Base-by-base conservation (phyloP, 2,329 filamentous ascomycete genomes). In the Magnaporthales sp. region DNA sequence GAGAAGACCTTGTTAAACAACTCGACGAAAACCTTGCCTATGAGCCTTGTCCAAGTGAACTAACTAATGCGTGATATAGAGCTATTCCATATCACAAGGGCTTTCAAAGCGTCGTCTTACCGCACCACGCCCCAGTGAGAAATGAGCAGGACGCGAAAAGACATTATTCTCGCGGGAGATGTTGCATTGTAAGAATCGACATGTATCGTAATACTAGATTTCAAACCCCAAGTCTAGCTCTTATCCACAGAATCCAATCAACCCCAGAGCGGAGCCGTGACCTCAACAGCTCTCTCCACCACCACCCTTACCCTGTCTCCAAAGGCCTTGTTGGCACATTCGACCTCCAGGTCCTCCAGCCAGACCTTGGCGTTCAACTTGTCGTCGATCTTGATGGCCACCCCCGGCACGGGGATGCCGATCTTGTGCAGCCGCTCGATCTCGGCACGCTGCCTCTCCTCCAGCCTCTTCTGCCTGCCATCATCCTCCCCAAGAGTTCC, bases 331-430 rank as follows among this genome's bases (percentile, higher is more conserved):
- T 92, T 92, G 66, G 80, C 80, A 76, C 92, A 96, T 77, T 98
- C 95, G 4, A 99, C 91, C 72, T 96, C 92, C 61, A 98, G 78
- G 71, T 91, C 88, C 81, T 98, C 95, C 54, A 99, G 80, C 93
- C 94, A 98, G 7, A 99, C 89, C 69, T 87, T 91, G 7, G 94
- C 95, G 66, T 90, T 83, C 78, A 93, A 89, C 79, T 92, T 95
- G 73, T 98, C 94, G 73, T 98, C 94, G 4, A 97, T 90, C 72
- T 86, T 89, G 77, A 99, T 92, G 69, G 90, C 86, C 19, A 99
- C 83, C 0, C 94, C 95, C 0, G 95, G 95, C 0, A 97, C 92
- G 0, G 94, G 93, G 32, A 98, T 94, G 2, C 94, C 94, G 26
- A 96, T 80, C 69, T 86, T 88, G 73, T 96, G 91, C 63, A 97